Conservation (phyloP, 148 eudicot genomes). For the Rhododendron henanense region DNA sequence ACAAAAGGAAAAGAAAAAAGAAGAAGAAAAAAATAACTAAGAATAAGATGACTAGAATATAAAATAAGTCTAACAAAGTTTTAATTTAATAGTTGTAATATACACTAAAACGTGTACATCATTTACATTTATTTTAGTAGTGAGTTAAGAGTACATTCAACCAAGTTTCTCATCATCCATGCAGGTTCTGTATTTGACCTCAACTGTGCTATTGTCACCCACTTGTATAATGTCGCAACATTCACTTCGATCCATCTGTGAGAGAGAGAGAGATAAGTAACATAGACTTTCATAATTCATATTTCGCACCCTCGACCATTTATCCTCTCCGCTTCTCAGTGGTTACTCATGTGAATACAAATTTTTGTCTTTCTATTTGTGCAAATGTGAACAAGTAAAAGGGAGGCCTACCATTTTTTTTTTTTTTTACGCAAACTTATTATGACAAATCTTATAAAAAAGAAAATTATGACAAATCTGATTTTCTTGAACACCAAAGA, state of each 20-base stretch:
- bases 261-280: not conserved
- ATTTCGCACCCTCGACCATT: not conserved
- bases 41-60: too few species aligned
- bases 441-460: too few species aligned
- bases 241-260: constrained; percentile 26
- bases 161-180: constrained; percentile 15
- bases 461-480: not conserved
- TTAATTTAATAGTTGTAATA: too few species aligned
- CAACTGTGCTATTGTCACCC: not conserved
- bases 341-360: not conserved
- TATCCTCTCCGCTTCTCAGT: not conserved
- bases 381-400: too few species aligned
- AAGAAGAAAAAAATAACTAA: too few species aligned
- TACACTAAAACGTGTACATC: too few species aligned
- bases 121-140: too few species aligned
- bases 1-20: too few species aligned
- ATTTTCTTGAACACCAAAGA: too few species aligned
- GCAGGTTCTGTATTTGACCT: constrained; percentile 19
- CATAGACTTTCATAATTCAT: not conserved
- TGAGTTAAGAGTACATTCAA: not conserved
- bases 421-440: too few species aligned
- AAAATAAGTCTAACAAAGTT: too few species aligned
- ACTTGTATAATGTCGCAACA: constrained; percentile 20
- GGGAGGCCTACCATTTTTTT: too few species aligned
- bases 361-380: not conserved